phyloP scores from a whole-genome alignment of 371 early-diverging fungal species.

The Apophysomyces trapeziformis region DNA sequence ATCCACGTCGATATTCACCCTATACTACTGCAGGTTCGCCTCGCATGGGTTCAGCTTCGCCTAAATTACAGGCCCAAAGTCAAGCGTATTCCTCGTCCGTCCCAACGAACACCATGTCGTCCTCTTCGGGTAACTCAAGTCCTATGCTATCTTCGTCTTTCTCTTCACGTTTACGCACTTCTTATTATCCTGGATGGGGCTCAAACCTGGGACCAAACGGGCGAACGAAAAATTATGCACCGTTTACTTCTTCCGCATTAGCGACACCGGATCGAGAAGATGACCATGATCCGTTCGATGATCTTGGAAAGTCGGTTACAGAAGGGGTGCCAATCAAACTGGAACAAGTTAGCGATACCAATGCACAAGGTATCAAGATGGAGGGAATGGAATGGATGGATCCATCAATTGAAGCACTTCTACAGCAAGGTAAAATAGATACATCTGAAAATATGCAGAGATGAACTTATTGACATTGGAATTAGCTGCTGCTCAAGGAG shows the following conservation, averaged over 20 bases:
- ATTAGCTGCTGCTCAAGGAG: conserved; percentile 13
- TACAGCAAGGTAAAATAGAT: conserved; percentile 21
- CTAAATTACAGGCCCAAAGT: conserved; percentile 18
- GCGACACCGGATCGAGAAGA: conserved; percentile 39
- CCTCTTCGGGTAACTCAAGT: conserved; percentile 20
- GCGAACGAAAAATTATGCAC: conserved; percentile 25
- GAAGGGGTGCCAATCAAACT: conserved; percentile 6
- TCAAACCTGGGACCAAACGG: conserved; percentile 11
- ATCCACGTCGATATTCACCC: conserved; percentile 37
- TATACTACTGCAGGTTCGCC: conserved; percentile 31
- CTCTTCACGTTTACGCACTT: conserved; percentile 15
- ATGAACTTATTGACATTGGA: not conserved
- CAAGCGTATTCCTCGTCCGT: conserved; percentile 26
- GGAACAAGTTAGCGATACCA: not conserved
- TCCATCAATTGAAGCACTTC: not conserved
- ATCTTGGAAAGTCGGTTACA: not conserved
- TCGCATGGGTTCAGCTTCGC: conserved; percentile 29
- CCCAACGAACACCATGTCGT: conserved; percentile 19
- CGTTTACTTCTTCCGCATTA: conserved; percentile 32
- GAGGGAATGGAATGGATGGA: conserved; percentile 13
- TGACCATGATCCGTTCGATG: conserved; percentile 34
- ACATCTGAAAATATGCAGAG: not conserved
- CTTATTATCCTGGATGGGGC: conserved; percentile 6
- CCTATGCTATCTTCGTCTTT: conserved; percentile 18
- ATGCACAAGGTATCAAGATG: conserved; percentile 11